Percentiles rank a stretch among this genome's conserved stretches.
These are phyloP conservation scores for Thalassiosira oceanica DNA, from an alignment of 352 stramenopile species.

Conservation along the genomic window DNA sequence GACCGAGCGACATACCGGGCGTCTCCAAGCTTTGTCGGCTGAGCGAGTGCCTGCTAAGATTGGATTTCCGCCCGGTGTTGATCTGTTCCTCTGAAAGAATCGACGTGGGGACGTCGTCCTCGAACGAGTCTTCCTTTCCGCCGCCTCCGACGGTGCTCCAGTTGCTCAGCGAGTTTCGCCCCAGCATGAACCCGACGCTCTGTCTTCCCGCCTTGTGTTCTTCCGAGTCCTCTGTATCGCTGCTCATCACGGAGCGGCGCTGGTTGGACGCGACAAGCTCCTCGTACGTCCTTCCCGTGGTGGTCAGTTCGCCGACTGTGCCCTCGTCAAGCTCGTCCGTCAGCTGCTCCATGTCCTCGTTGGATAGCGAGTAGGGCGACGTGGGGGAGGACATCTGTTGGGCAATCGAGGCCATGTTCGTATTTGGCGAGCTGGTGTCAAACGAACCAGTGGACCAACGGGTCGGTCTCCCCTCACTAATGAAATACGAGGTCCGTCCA, in stretches of 20 bases:
- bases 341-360: slow-evolving; percentile 23
- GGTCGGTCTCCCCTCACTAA: no score
- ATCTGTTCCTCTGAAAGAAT: slow-evolving; percentile 8
- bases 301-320: slow-evolving; percentile 14
- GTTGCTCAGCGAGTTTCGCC: slow-evolving; percentile 32
- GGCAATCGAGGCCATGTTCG: no score
- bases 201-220: slow-evolving; percentile 12
- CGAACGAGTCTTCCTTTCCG: neutral
- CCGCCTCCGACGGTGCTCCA: slow-evolving; percentile 22
- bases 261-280: slow-evolving; percentile 27
- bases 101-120: slow-evolving; percentile 12
- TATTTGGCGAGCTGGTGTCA: no score
- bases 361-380: slow-evolving; percentile 33
- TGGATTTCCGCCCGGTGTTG: slow-evolving; percentile 31
- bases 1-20: slow-evolving; percentile 13
- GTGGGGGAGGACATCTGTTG: slow-evolving; percentile 1
- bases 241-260: slow-evolving; percentile 8
- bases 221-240: slow-evolving; percentile 6
- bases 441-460: no score
- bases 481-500: no score
- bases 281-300: slow-evolving; percentile 39
- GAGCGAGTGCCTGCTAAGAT: slow-evolving; percentile 12
- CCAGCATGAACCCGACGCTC: slow-evolving; percentile 39
- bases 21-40: slow-evolving; percentile 17
- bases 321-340: slow-evolving; percentile 4